These are phyloP conservation scores for Medicago arabica DNA, from an alignment of 306 rosid genomes.

Conservation along the genomic window DNA sequence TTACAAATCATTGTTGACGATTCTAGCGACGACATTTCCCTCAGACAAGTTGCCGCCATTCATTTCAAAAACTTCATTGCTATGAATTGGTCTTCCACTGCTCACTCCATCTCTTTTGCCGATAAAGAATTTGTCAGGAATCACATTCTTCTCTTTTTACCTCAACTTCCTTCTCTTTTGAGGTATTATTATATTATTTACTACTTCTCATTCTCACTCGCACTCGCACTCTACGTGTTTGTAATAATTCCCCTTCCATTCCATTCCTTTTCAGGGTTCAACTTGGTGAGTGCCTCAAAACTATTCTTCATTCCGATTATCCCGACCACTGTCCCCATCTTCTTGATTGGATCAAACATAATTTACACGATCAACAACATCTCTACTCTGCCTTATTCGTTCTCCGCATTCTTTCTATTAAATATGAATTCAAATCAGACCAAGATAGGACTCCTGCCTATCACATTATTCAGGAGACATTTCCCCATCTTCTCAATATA, in stretches of 20 bases:
- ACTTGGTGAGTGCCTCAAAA: constrained; percentile 91
- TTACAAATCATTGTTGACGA: constrained; percentile 68
- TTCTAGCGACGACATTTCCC: constrained; percentile 50
- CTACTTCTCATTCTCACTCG: not conserved
- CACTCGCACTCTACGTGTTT: not conserved
- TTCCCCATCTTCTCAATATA: constrained; percentile 81
- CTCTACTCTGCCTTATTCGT: constrained; percentile 83
- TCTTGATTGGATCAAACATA: constrained; percentile 83
- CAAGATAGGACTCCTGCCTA: constrained; percentile 78
- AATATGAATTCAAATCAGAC: constrained; percentile 94
- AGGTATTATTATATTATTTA: constrained; percentile 39
- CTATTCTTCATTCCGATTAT: constrained; percentile 80
- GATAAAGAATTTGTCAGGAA: constrained; percentile 78
- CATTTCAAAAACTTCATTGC: constrained; percentile 88
- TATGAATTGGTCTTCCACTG: constrained; percentile 69
- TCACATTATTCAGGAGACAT: constrained; percentile 79
- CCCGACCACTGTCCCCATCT: constrained; percentile 92
- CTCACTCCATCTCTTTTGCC: constrained; percentile 40
- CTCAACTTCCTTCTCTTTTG: constrained; percentile 78
- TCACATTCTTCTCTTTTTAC: constrained; percentile 70
- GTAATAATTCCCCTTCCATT: not conserved
- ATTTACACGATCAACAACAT: constrained; percentile 79
- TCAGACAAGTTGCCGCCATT: constrained; percentile 90
- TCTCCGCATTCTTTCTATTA: constrained; percentile 83
- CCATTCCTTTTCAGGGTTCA: constrained; percentile 63